Conservation (phyloP, 805 yeast genomes). For the Wickerhamiella alocasiicola region DNA sequence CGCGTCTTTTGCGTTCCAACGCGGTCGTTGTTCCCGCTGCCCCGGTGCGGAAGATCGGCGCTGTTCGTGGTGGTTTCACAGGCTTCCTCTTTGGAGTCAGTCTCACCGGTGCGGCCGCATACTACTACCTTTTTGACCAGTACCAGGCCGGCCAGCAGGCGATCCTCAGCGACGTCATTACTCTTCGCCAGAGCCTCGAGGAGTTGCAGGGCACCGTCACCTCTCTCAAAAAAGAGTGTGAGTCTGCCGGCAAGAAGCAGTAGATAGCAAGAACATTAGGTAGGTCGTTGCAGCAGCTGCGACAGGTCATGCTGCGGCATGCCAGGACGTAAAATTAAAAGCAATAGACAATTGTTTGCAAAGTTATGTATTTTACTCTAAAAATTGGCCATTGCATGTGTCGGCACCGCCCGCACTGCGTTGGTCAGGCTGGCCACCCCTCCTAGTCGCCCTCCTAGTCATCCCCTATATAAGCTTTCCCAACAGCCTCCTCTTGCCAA, state of each 20-base stretch:
- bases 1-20: slow-evolving; percentile 8
- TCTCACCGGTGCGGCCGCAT: slow-evolving; percentile 60
- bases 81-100: slow-evolving; percentile 74
- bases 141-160: slow-evolving; percentile 62
- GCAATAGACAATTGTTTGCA: too few species aligned
- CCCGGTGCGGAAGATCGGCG: slow-evolving; percentile 16
- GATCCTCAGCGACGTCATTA: slow-evolving; percentile 60
- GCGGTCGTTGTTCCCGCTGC: slow-evolving; percentile 8
- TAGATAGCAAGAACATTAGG: background rate
- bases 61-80: slow-evolving; percentile 34
- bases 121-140: slow-evolving; percentile 66
- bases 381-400: too few species aligned
- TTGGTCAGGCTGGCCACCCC: too few species aligned
- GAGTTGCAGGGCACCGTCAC: slow-evolving; percentile 58
- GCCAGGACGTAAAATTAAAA: background rate
- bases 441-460: too few species aligned
- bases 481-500: background rate
- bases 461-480: background rate
- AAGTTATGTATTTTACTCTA: too few species aligned
- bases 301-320: background rate
- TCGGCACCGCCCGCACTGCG: too few species aligned
- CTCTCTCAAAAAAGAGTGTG: slow-evolving; percentile 42
- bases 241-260: too few species aligned
- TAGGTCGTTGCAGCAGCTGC: too few species aligned
- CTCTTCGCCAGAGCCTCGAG: slow-evolving; percentile 55